Evolutionary conservation across 768 basidiomycete species (phyloP).

Genomic region (Neoboletus brunneissimus): DNA sequence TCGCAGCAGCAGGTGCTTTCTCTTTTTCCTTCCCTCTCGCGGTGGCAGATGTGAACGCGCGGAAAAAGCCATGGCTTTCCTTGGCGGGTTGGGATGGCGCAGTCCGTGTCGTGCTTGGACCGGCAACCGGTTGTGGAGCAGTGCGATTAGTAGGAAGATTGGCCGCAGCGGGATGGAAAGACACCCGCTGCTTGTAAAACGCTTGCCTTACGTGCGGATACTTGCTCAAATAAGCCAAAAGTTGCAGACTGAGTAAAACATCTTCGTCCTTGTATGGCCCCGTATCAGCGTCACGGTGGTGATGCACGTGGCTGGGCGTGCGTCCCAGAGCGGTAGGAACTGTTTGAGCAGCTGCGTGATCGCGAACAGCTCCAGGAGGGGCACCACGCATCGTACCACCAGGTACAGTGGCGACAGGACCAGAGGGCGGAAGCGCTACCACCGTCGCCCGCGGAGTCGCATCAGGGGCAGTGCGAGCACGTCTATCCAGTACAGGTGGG

Average conservation of each 20-base stretch:
- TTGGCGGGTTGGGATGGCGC: constrained; percentile 23
- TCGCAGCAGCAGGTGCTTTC: constrained; percentile 18
- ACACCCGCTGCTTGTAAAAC: constrained; percentile 84
- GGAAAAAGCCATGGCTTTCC: constrained; percentile 44
- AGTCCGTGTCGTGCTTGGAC: constrained; percentile 24
- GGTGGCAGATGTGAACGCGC: constrained; percentile 41
- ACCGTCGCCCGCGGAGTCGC: constrained; percentile 64
- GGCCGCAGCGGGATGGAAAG: constrained; percentile 76
- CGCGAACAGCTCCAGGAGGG: constrained; percentile 12
- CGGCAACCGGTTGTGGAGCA: constrained; percentile 23
- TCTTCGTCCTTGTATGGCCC: constrained; percentile 94
- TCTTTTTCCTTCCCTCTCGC: constrained; percentile 51
- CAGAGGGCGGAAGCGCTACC: constrained; percentile 47
- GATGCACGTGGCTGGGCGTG: constrained; percentile 35
- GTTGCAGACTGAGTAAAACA: constrained; percentile 84
- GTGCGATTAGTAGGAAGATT: constrained; percentile 35
- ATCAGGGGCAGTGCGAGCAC: constrained; percentile 46
- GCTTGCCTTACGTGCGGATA: constrained; percentile 96
- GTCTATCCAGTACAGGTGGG: constrained; percentile 29
- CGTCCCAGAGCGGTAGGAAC: constrained; percentile 20
- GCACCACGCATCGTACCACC: constrained; percentile 19
- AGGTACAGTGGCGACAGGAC: constrained; percentile 5
- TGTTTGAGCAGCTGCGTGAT: constrained; percentile 12
- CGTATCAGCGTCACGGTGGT: constrained; percentile 39
- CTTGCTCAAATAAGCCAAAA: constrained; percentile 94